These are phyloP conservation scores for Malassezia globosa DNA, from an alignment of 1,284 basidiomycete species.

Conservation along the genomic window DNA sequence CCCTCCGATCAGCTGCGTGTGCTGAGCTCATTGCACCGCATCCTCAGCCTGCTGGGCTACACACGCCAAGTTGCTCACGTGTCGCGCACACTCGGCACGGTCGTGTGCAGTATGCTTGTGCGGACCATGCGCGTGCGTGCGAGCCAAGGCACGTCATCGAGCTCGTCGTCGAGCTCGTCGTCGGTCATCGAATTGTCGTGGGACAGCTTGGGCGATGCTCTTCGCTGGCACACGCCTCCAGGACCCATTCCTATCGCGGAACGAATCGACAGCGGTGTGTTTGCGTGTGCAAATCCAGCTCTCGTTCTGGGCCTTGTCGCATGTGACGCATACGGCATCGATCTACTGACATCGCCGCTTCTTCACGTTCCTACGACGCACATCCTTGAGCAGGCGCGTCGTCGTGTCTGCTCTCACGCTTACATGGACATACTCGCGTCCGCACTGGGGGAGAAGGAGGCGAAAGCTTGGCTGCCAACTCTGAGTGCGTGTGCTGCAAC, in stretches of 20 bases:
- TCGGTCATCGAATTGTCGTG: background rate
- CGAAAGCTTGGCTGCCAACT: constrained; percentile 5
- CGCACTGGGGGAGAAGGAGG: background rate
- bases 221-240: background rate
- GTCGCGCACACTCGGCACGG: constrained; percentile 30
- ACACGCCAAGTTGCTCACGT: constrained; percentile 32
- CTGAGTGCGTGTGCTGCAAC: constrained; percentile 1
- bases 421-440: constrained; percentile 5
- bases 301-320: constrained; percentile 38
- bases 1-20: constrained; percentile 36
- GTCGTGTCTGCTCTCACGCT: constrained; percentile 18
- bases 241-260: background rate
- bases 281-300: constrained; percentile 18
- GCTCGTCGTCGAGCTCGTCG: no score
- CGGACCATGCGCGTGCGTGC: constrained; percentile 11
- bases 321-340: constrained; percentile 42
- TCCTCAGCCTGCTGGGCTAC: constrained; percentile 41
- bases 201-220: background rate
- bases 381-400: constrained; percentile 29
- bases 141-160: no score
- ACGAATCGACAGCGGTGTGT: background rate
- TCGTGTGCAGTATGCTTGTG: constrained; percentile 26
- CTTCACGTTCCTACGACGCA: constrained; percentile 26
- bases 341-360: constrained; percentile 33
- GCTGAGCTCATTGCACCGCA: constrained; percentile 27